These are phyloP conservation scores for Leishmania martiniquensis DNA, from an alignment of 208 protist genomes.

Conservation along the genomic window DNA sequence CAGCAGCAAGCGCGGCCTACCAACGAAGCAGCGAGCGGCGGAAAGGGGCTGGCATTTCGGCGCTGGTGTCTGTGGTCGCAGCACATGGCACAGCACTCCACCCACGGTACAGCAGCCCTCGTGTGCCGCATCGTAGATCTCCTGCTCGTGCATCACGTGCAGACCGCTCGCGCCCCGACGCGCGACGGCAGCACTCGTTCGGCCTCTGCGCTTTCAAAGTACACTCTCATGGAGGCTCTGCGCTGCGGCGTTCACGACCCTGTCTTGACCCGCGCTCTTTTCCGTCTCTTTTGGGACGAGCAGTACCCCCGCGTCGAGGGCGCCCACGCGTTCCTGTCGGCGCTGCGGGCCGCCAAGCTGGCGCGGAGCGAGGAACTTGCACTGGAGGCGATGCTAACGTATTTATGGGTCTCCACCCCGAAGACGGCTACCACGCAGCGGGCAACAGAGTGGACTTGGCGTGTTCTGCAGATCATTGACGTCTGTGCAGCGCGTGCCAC, in stretches of 20 bases:
- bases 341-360: constrained; percentile 53
- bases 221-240: constrained; percentile 56
- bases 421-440: constrained; percentile 2
- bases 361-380: constrained; percentile 34
- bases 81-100: background rate
- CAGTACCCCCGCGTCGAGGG: constrained; percentile 59
- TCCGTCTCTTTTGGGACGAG: constrained; percentile 55
- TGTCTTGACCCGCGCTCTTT: constrained; percentile 38
- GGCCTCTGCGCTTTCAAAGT: constrained; percentile 44
- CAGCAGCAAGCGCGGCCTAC: background rate
- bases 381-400: constrained; percentile 55
- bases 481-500: background rate
- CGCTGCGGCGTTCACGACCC: constrained; percentile 49
- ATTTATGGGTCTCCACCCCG: constrained; percentile 35
- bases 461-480: constrained; percentile 9
- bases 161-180: background rate
- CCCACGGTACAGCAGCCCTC: constrained; percentile 16
- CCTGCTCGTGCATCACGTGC: constrained; percentile 8
- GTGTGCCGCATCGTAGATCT: constrained; percentile 28
- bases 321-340: constrained; percentile 68
- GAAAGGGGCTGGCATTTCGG: background rate
- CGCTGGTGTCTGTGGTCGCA: constrained; percentile 5
- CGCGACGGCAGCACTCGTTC: background rate
- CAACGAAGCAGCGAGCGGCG: background rate
- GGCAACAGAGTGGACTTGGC: constrained; percentile 4